These are phyloP conservation scores for Penicillium tannophilum DNA, from an alignment of 495 filamentous ascomycete species.

Conservation along the genomic window DNA sequence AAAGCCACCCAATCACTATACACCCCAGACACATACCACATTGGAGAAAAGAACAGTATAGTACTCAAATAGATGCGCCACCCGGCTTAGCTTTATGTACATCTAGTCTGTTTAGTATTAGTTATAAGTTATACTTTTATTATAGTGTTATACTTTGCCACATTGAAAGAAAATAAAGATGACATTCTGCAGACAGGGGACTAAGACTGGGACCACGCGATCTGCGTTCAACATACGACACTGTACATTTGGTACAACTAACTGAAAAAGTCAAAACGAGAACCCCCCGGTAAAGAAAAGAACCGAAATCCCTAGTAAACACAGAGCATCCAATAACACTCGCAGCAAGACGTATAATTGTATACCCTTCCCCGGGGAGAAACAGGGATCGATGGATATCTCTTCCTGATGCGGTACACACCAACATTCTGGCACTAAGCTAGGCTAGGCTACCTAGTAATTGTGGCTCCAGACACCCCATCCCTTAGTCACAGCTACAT, in stretches of 20 bases:
- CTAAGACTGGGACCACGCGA: no score
- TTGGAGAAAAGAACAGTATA: neutral
- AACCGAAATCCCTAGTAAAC: neutral
- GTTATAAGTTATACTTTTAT: neutral
- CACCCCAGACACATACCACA: neutral
- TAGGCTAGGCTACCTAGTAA: neutral
- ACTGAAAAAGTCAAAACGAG: neutral
- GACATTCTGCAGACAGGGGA: neutral
- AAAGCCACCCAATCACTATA: neutral
- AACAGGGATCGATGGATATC: neutral
- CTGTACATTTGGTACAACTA: neutral
- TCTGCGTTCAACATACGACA: neutral
- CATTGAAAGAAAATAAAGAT: neutral
- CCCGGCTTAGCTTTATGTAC: neutral
- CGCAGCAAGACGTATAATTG: neutral
- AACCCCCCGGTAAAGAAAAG: slow-evolving; percentile 1
- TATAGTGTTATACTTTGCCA: neutral
- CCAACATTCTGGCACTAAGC: neutral
- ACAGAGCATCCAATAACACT: neutral
- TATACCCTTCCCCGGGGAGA: neutral
- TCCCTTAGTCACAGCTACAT: neutral
- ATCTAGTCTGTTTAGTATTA: neutral
- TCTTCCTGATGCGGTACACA: neutral
- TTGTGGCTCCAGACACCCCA: neutral
- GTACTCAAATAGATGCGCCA: neutral